phyloP scores from a whole-genome alignment of 139 green algal genomes.

The Ulvella scutata region DNA sequence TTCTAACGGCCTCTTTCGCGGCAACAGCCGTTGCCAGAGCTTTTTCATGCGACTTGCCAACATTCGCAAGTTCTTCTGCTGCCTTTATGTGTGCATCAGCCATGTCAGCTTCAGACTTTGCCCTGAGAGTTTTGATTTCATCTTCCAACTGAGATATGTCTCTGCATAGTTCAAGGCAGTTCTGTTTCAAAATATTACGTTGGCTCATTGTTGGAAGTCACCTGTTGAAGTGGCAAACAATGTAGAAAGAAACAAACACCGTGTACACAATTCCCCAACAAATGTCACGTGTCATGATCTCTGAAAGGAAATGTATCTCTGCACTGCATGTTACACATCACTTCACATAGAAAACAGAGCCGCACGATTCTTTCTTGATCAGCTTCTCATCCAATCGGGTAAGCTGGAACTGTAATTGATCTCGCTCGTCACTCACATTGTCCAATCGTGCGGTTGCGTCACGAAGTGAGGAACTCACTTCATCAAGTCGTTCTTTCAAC shows the following conservation, averaged over 20 bases:
- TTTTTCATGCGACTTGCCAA: neutral
- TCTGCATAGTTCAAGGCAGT: neutral
- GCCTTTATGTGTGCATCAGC: neutral
- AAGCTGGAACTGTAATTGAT: conserved; percentile 27
- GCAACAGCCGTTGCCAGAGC: neutral
- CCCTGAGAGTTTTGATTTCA: neutral
- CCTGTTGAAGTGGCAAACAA: neutral
- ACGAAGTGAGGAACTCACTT: neutral
- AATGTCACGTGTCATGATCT: neutral
- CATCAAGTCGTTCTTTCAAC: neutral
- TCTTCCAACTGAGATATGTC: neutral
- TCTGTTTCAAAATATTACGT: neutral
- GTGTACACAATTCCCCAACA: neutral
- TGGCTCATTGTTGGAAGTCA: neutral
- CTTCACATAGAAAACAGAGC: neutral
- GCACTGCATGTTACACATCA: neutral
- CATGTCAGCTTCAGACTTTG: neutral
- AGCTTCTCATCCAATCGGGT: conserved; percentile 23
- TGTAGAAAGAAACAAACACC: conserved; percentile 11
- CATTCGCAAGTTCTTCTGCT: neutral
- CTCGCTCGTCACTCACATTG: conserved; percentile 9
- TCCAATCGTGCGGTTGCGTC: conserved; percentile 26
- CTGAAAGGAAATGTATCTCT: neutral
- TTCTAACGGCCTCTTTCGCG: neutral
- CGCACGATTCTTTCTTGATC: conserved; percentile 9